Evolutionary conservation across 2,329 filamentous ascomycete genomes (phyloP), one percentile per base, ranked within the genome.

Genomic region (Gaeumannomyces tritici): DNA sequence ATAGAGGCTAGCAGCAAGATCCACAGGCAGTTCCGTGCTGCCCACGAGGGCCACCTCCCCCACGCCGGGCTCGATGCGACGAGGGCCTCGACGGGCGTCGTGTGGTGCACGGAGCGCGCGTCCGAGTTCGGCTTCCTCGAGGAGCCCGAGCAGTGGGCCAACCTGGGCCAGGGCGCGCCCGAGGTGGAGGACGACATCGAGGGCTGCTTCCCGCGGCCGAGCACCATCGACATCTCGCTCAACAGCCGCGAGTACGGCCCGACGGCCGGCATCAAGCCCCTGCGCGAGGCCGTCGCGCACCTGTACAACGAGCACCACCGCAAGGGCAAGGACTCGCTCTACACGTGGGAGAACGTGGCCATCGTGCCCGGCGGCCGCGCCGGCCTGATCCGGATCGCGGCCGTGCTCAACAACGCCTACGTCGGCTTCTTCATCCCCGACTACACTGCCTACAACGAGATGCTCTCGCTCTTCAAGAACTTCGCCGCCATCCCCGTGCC

Each of bases 401-500:
- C 93, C 61, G 92, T 98, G 7, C 78, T 98, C 68, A 93, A 93
- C 66, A 96, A 96, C 74, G 88, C 92, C 62, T 96, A 96, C 72
- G 81, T 97, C 66, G 91, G 89, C 55, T 97, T 97, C 83, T 96
- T 96, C 76, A 90, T 96, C 72, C 91, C 91, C 57, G 90, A 97
- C 74, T 97, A 97, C 78, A 96, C 93, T 3, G 93, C 93, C 2
- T 98, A 98, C 80, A 96, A 96, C 72, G 93, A 97, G 80, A 97
- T 98, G 93, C 77, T 97, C 77, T 91, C 88, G 63, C 80, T 97
- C 64, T 97, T 98, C 83, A 92, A 90, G 77, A 96, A 96, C 87
- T 96, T 96, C 71, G 89, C 90, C 56, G 89, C 90, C 62, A 91
- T 96, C 64, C 91, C 91, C 9, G 91, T 92, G 4, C 93, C 93